phyloP scores from a whole-genome alignment of 306 rosid genomes.

The Quercus bicolor region DNA sequence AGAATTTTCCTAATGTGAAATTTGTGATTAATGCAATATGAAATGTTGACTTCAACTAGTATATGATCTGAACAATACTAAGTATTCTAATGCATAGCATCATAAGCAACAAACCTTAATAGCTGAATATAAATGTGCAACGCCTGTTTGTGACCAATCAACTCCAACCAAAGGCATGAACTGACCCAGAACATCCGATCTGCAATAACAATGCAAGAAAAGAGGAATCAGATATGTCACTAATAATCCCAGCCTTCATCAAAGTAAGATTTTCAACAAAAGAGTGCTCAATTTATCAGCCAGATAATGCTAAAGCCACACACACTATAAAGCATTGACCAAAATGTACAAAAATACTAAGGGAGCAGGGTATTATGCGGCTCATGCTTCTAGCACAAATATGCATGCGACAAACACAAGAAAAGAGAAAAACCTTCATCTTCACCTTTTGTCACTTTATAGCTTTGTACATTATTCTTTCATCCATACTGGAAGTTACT shows the following conservation, averaged over 20 bases:
- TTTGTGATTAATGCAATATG: constrained; percentile 10
- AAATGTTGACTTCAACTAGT: constrained; percentile 5
- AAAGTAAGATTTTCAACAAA: not conserved
- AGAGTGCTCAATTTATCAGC: not conserved
- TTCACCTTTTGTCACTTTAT: not conserved
- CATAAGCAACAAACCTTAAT: constrained; percentile 65
- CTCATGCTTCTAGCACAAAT: no score
- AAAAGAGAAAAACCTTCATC: not conserved
- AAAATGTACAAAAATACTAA: not conserved
- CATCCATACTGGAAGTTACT: not conserved
- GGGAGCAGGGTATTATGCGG: no score
- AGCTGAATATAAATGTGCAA: constrained; percentile 91
- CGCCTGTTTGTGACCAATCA: constrained; percentile 99
- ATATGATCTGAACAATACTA: constrained; percentile 6
- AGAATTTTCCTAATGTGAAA: constrained; percentile 17
- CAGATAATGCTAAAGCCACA: not conserved
- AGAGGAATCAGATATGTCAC: constrained; percentile 13
- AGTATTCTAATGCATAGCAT: constrained; percentile 18
- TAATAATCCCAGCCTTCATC: not conserved
- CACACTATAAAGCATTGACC: not conserved
- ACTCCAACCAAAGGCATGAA: constrained; percentile 99
- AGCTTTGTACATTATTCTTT: not conserved
- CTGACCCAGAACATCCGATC: constrained; percentile 99
- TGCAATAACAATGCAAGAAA: constrained; percentile 30
- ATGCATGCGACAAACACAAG: no score